A percentile compares a stretch with the other conserved stretches of the same genome.
Conservation (phyloP, 371 early-diverging fungal species). For the Mucor plumbeus region DNA sequence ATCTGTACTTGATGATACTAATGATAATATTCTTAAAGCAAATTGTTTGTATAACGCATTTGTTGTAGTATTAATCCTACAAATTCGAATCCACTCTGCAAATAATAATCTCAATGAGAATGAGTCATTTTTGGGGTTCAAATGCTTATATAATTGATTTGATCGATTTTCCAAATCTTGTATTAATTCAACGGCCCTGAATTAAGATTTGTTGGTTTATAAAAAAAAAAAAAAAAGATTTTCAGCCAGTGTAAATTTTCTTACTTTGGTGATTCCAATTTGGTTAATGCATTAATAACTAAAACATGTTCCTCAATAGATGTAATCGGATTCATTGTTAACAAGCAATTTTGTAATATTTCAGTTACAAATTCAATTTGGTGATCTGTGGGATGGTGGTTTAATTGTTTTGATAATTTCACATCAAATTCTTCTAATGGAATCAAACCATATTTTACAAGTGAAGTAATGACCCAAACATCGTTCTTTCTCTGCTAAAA, state of each 20-base stretch:
- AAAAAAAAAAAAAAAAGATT: slow-evolving; percentile 2
- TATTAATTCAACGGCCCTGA: slow-evolving; percentile 35
- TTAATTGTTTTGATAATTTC: slow-evolving; percentile 77
- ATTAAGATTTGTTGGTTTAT: neutral
- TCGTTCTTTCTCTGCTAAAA: slow-evolving; percentile 70
- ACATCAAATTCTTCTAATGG: slow-evolving; percentile 81
- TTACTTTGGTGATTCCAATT: slow-evolving; percentile 60
- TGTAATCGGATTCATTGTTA: slow-evolving; percentile 63
- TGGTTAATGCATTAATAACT: slow-evolving; percentile 66
- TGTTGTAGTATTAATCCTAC: slow-evolving; percentile 76
- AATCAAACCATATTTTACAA: slow-evolving; percentile 80
- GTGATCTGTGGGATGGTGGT: slow-evolving; percentile 54
- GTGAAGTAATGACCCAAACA: slow-evolving; percentile 78
- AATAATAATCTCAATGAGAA: slow-evolving; percentile 56
- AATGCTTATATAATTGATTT: slow-evolving; percentile 16
- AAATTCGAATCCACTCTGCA: slow-evolving; percentile 88
- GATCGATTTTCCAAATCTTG: slow-evolving; percentile 33
- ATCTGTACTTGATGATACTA: slow-evolving; percentile 14
- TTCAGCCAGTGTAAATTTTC: slow-evolving; percentile 3
- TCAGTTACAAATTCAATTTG: slow-evolving; percentile 76
- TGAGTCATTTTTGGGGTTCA: slow-evolving; percentile 22
- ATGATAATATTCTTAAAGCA: slow-evolving; percentile 14
- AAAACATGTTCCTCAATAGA: slow-evolving; percentile 76
- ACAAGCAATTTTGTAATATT: slow-evolving; percentile 72
- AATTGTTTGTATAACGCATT: slow-evolving; percentile 68